phyloP scores from a whole-genome alignment of 208 protist species.

The Leishmania gerbilli region DNA sequence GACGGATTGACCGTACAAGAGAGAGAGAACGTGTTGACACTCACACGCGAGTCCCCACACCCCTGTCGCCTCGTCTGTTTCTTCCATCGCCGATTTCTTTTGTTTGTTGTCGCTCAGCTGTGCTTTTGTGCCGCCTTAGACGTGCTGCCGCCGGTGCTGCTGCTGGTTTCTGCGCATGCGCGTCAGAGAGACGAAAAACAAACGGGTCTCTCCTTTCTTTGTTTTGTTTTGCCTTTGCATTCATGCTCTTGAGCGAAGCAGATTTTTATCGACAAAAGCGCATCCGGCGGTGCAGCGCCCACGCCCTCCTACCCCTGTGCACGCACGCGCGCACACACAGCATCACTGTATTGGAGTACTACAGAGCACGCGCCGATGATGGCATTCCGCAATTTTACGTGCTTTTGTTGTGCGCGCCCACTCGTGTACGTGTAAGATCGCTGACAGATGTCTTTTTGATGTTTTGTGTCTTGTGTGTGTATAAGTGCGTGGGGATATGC shows the following conservation, averaged over 20 bases:
- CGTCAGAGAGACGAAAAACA: too few relatives aligned
- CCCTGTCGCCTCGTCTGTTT: neutral
- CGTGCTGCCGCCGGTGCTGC: neutral
- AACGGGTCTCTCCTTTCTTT: too few relatives aligned
- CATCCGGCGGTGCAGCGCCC: neutral
- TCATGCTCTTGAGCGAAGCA: neutral
- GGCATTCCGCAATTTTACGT: neutral
- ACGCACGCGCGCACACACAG: neutral
- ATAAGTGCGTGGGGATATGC: neutral
- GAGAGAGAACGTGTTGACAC: neutral
- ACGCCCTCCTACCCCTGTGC: neutral
- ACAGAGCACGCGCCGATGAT: neutral
- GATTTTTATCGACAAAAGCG: neutral
- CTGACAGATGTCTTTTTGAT: neutral
- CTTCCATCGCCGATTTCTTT: neutral
- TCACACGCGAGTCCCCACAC: neutral
- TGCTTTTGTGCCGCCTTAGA: neutral
- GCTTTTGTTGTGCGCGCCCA: neutral
- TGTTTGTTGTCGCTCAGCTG: neutral
- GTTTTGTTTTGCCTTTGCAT: neutral
- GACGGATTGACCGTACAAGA: neutral
- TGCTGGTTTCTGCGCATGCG: neutral
- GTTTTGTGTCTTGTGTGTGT: neutral
- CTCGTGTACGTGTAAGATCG: neutral
- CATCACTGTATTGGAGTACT: neutral